Base-by-base conservation (phyloP, 2,329 filamentous ascomycete genomes). In the Aschersonia sp. region DNA sequence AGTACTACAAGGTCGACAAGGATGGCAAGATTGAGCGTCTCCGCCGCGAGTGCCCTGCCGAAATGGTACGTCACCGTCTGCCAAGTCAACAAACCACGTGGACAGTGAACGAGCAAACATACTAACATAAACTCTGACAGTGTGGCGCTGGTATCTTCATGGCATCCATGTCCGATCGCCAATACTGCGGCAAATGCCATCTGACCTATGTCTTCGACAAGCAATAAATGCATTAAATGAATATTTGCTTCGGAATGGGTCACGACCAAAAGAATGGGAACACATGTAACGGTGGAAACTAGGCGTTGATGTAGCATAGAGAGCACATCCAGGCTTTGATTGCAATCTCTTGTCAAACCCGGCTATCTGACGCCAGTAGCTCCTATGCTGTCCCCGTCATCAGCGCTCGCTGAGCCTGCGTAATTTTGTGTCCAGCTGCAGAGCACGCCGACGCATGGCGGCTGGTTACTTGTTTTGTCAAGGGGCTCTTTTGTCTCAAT, bases 1-100 rank as follows among this genome's bases (percentile, higher is more conserved):
- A 98, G 84, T 98, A 98, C 87, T 98, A 98, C 87, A 98, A 98
- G 87, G 92, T 98, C 64, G 92, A 97, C 73, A 87, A 86, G 63
- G 92, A 98, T 66, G 92, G 94, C 74, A 97, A 97, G 84, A 97
- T 98, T 65, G 92, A 98, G 85, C 92, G 92, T 67, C 84, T 98
- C 60, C 83, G 94, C 69, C 83, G 92, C 73, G 94, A 98, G 82
- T 98, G 92, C 79, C 92, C 94, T 59, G 74, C 79, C 67, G 83
- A 89, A 61, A 87, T 84, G 66, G 87, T 92, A 72, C 75, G 85
- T 74, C 59, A 48, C 40, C 4, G 7, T 22, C 22, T 2, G 2
- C 22, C 22, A 22, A 22, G 22, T 22, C 22, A 22, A 22, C 22
- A 22, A 22, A 22, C 22, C 3, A 22, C 22, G 22, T 22, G 22